Evolutionary conservation across 805 yeast species (phyloP).

Genomic region (Candida nanaspora): DNA sequence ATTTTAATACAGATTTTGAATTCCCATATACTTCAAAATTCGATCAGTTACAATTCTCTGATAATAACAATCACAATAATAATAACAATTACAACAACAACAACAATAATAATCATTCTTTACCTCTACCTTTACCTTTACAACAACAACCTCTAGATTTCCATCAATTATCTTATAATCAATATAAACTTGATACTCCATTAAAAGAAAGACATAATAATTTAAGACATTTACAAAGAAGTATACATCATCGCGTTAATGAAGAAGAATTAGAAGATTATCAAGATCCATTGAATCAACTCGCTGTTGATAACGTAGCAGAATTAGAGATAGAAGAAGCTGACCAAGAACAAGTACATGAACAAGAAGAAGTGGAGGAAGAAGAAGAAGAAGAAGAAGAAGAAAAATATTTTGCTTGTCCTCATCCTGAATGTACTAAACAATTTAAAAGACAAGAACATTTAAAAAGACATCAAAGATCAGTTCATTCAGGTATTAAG

Average conservation of each 20-base stretch:
- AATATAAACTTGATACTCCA: too few relatives aligned
- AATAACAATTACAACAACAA: too few relatives aligned
- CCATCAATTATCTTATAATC: too few relatives aligned
- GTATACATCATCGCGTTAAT: not conserved
- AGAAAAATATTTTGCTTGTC: conserved; percentile 31
- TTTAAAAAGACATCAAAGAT: conserved; percentile 57
- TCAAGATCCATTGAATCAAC: too few relatives aligned
- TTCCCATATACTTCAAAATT: too few relatives aligned
- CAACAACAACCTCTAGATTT: not conserved
- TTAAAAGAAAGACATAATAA: not conserved
- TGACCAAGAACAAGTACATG: not conserved
- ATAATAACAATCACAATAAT: too few relatives aligned
- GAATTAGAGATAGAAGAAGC: not conserved
- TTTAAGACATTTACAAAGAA: too few relatives aligned
- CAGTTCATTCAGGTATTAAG: conserved; percentile 54
- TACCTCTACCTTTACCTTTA: not conserved
- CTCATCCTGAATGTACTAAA: conserved; percentile 27
- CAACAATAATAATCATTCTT: too few relatives aligned
- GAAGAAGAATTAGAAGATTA: not conserved
- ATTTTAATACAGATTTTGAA: too few relatives aligned
- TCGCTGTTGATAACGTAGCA: too few relatives aligned
- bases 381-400: conserved; percentile 13
- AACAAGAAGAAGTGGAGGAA: conserved; percentile 1
- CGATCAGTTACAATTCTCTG: too few relatives aligned
- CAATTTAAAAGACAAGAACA: conserved; percentile 59